These are phyloP conservation scores for Neospora caninum DNA, from an alignment of 169 alveolate genomes.

Conservation along the genomic window DNA sequence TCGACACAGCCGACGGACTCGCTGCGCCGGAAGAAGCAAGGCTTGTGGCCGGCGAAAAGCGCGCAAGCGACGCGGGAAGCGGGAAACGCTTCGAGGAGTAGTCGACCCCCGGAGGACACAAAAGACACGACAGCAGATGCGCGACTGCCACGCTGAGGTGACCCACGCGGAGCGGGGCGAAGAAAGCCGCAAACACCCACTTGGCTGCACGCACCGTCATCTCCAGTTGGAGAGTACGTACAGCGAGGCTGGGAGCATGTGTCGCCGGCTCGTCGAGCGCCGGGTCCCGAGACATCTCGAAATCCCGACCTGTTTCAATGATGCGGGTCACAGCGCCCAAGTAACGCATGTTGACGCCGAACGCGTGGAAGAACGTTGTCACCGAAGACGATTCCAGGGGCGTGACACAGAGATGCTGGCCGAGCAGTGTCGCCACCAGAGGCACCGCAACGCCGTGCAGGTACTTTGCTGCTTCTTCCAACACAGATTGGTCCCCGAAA, in stretches of 20 bases:
- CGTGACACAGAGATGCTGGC: background rate
- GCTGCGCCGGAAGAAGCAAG: background rate
- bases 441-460: conserved; percentile 8
- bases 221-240: background rate
- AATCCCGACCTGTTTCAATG: background rate
- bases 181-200: background rate
- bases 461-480: background rate
- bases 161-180: background rate
- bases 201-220: background rate
- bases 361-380: background rate
- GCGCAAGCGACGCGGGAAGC: background rate
- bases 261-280: background rate
- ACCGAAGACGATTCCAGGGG: background rate
- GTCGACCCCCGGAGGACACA: background rate
- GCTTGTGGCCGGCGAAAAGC: background rate
- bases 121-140: conserved; percentile 7
- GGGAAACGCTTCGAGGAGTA: background rate
- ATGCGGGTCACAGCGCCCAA: background rate
- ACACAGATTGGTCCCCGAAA: background rate
- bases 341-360: conserved; percentile 29
- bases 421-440: background rate
- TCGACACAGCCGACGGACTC: background rate
- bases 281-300: background rate
- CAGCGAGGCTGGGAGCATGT: background rate
- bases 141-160: background rate